Evolutionary conservation across 116 monocot species (phyloP).

Genomic region (Trichopus zeylanicus): DNA sequence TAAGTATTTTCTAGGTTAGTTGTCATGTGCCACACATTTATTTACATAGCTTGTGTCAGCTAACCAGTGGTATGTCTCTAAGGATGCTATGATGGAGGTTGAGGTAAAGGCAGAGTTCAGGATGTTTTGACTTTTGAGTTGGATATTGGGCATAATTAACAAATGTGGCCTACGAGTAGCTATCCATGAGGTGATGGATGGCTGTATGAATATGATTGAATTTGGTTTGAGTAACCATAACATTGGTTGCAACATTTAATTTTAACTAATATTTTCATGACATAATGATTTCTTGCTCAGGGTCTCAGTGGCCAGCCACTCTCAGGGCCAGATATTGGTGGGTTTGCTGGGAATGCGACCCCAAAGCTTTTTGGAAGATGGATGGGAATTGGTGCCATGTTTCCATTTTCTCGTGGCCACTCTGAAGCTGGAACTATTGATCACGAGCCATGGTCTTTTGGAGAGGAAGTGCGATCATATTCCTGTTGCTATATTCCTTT

Average conservation of each 20-base stretch:
- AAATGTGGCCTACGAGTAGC: too few species aligned
- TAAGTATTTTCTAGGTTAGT: too few species aligned
- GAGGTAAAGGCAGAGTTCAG: too few species aligned
- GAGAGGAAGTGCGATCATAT: slow-evolving; percentile 56
- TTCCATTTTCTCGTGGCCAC: slow-evolving; percentile 94
- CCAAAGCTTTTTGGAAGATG: slow-evolving; percentile 94
- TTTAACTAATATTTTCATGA: neutral
- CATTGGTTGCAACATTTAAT: neutral
- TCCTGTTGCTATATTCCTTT: too few species aligned
- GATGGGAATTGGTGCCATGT: slow-evolving; percentile 92
- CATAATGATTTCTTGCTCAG: slow-evolving; percentile 21
- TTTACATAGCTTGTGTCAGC: too few species aligned
- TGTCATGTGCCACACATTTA: too few species aligned
- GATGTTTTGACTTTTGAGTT: too few species aligned
- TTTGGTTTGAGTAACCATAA: neutral
- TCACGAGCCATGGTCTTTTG: slow-evolving; percentile 97
- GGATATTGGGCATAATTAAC: too few species aligned
- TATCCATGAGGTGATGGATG: too few species aligned
- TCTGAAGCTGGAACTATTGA: slow-evolving; percentile 68
- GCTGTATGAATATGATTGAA: too few species aligned
- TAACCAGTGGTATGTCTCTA: too few species aligned
- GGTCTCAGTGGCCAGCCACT: slow-evolving; percentile 95
- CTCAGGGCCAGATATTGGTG: slow-evolving; percentile 98
- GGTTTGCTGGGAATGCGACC: slow-evolving; percentile 89
- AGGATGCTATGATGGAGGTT: too few species aligned